Conservation (phyloP, 305 asterid genomes). For the Fraxinus paxiana region DNA sequence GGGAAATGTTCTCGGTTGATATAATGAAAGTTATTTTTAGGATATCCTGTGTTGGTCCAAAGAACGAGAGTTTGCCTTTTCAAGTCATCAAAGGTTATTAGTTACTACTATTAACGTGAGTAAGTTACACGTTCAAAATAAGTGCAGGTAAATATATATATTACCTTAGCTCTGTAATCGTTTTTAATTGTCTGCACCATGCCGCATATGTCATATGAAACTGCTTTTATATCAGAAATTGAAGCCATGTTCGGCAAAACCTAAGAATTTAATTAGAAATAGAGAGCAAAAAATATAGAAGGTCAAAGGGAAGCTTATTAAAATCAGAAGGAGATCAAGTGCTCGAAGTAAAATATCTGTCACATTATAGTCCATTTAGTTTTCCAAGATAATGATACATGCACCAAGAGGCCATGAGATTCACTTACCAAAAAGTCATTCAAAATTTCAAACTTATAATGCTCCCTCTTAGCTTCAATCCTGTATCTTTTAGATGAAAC, state of each 20-base stretch:
- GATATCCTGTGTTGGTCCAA: background rate
- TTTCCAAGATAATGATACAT: slow-evolving; percentile 1
- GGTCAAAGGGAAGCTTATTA: slow-evolving; percentile 11
- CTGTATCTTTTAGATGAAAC: slow-evolving; percentile 84
- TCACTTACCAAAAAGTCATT: slow-evolving; percentile 73
- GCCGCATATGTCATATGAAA: slow-evolving; percentile 83
- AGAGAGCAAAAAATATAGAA: slow-evolving; percentile 17
- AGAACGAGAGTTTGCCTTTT: background rate
- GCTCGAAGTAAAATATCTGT: slow-evolving; percentile 11
- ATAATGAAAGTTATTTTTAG: background rate
- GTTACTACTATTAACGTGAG: background rate
- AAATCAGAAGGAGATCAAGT: slow-evolving; percentile 16
- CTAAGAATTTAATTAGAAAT: slow-evolving; percentile 36
- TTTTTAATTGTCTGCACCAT: slow-evolving; percentile 58
- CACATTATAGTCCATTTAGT: slow-evolving; percentile 3
- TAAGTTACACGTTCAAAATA: slow-evolving; percentile 7
- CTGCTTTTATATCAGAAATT: slow-evolving; percentile 72
- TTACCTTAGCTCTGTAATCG: slow-evolving; percentile 71
- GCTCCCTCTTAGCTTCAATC: slow-evolving; percentile 80
- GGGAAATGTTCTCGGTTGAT: background rate
- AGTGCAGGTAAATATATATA: slow-evolving; percentile 17
- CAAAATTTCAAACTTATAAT: slow-evolving; percentile 69
- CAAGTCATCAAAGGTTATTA: background rate
- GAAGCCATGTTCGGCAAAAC: slow-evolving; percentile 94
- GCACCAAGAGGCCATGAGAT: slow-evolving; percentile 20